These are phyloP conservation scores for Amauroascus niger DNA, from an alignment of 2,329 filamentous ascomycete species.

Conservation along the genomic window DNA sequence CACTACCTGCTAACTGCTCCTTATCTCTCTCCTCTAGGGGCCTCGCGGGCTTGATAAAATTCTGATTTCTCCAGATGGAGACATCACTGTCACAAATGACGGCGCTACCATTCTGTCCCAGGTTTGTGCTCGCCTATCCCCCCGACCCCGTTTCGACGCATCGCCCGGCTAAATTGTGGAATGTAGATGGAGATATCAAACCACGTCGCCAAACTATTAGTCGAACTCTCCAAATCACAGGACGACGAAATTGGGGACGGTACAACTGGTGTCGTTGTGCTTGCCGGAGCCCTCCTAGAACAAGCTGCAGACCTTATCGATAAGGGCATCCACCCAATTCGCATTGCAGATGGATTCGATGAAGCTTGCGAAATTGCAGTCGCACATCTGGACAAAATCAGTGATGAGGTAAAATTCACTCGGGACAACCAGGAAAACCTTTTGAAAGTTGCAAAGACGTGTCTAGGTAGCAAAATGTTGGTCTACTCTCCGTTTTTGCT, in stretches of 20 bases:
- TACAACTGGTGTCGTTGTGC: slow-evolving; percentile 92
- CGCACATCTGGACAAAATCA: slow-evolving; percentile 82
- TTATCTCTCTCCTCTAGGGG: slow-evolving; percentile 42
- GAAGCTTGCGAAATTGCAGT: slow-evolving; percentile 95
- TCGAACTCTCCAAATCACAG: slow-evolving; percentile 95
- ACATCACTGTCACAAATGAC: slow-evolving; percentile 99
- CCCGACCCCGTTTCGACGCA: slow-evolving; percentile 11
- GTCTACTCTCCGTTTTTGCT: slow-evolving; percentile 12
- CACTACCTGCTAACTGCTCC: neutral
- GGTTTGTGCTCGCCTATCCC: slow-evolving; percentile 28
- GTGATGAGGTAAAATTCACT: slow-evolving; percentile 79
- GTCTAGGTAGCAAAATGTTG: slow-evolving; percentile 88
- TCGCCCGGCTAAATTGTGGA: slow-evolving; percentile 6
- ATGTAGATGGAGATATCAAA: slow-evolving; percentile 93
- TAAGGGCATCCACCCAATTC: slow-evolving; percentile 98
- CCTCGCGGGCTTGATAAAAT: slow-evolving; percentile 98
- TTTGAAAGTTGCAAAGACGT: slow-evolving; percentile 88
- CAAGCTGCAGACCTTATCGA: slow-evolving; percentile 97
- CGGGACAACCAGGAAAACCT: slow-evolving; percentile 73
- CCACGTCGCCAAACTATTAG: slow-evolving; percentile 92
- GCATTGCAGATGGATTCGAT: slow-evolving; percentile 97
- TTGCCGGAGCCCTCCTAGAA: slow-evolving; percentile 88
- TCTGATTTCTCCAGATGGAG: slow-evolving; percentile 93
- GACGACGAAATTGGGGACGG: slow-evolving; percentile 98
- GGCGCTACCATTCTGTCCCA: slow-evolving; percentile 91